A percentile compares a stretch with the other conserved stretches of the same genome.
Evolutionary conservation across 1,139 yeast species (phyloP).

Genomic region (Kurtzmaniella natalensis): DNA sequence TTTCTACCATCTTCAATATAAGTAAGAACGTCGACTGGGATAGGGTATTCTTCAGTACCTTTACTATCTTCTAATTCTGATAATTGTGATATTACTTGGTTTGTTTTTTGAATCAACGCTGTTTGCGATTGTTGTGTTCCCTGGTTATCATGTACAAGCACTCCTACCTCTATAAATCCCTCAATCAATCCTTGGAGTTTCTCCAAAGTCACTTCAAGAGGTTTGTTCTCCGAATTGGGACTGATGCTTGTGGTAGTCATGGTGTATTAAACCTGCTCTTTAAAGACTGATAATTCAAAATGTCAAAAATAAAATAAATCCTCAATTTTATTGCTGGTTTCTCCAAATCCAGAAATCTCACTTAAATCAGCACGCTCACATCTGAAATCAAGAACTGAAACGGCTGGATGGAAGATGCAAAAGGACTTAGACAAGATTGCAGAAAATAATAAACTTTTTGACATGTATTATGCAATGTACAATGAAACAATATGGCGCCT

Average conservation of each 20-base stretch:
- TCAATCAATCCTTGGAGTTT: slow-evolving; percentile 74
- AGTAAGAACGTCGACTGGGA: slow-evolving; percentile 75
- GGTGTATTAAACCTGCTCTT: background rate
- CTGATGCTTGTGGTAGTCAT: slow-evolving; percentile 38
- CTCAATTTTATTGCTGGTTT: no score
- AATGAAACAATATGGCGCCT: no score
- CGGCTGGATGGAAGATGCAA: no score
- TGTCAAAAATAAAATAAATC: no score
- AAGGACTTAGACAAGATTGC: no score
- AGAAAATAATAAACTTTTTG: no score
- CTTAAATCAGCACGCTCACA: no score
- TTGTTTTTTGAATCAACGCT: slow-evolving; percentile 39
- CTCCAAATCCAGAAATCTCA: no score
- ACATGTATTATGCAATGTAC: no score
- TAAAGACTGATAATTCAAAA: background rate
- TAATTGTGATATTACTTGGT: slow-evolving; percentile 37
- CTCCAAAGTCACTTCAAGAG: slow-evolving; percentile 49
- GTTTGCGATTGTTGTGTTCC: slow-evolving; percentile 59
- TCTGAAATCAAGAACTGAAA: no score
- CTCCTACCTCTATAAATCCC: slow-evolving; percentile 82
- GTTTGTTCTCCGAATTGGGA: slow-evolving; percentile 27
- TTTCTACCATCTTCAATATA: slow-evolving; percentile 95
- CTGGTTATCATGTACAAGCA: slow-evolving; percentile 87
- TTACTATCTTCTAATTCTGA: slow-evolving; percentile 32
- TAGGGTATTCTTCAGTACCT: slow-evolving; percentile 36